These are phyloP conservation scores for Paramecium bursaria DNA, from an alignment of 73 alveolate genomes.

Conservation along the genomic window DNA sequence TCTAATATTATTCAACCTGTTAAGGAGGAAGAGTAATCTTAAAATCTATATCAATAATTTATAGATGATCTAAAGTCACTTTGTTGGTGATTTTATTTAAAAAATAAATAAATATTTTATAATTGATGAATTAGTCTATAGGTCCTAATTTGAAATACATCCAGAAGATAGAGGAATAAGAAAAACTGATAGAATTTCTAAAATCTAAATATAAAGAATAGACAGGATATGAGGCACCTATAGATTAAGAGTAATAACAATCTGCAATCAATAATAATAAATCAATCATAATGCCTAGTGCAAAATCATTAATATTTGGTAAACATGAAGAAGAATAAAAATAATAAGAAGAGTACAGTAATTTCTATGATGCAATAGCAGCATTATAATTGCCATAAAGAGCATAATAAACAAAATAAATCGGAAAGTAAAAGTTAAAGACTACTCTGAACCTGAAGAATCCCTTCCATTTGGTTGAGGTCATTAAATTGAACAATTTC, in stretches of 20 bases:
- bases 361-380: constrained; percentile 49
- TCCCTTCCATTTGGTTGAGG: constrained; percentile 37
- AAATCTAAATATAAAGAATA: not conserved
- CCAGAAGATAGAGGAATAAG: not conserved
- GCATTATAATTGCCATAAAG: constrained; percentile 12
- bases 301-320: not conserved
- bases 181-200: not conserved
- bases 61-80: no score
- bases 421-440: not conserved
- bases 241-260: not conserved
- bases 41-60: no score
- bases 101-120: no score
- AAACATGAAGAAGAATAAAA: not conserved
- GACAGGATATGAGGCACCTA: constrained; percentile 31
- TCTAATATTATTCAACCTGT: no score
- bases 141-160: not conserved
- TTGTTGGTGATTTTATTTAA: no score
- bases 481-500: no score
- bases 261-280: not conserved
- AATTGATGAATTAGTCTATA: not conserved
- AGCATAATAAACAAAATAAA: not conserved
- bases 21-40: no score
- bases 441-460: constrained; percentile 45
- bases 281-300: constrained; percentile 10
- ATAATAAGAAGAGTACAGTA: not conserved